A percentile compares a stretch with the other conserved stretches of the same genome.
These are phyloP conservation scores for Blastobotrys parvus DNA, from an alignment of 805 yeast genomes.

Conservation along the genomic window DNA sequence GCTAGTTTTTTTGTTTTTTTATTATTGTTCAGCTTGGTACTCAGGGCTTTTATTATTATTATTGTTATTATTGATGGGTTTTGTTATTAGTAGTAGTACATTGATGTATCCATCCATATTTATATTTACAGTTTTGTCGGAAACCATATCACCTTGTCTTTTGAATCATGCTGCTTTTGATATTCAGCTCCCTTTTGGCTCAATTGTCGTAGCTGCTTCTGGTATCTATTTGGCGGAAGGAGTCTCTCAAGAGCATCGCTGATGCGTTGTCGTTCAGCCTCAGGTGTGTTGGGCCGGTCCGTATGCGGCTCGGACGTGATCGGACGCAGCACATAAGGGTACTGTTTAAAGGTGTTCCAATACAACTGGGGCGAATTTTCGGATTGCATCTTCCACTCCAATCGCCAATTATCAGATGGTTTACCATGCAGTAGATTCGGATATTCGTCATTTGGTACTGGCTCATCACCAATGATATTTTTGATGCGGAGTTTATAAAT, in stretches of 20 bases:
- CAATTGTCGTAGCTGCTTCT: conserved; percentile 23
- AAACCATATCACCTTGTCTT: conserved; percentile 13
- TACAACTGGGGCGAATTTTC: conserved; percentile 13
- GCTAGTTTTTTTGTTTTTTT: too few relatives aligned
- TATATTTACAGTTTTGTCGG: conserved; percentile 6
- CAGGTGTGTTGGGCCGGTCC: conserved; percentile 17
- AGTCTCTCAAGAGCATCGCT: conserved; percentile 20
- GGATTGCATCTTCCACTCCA: conserved; percentile 28
- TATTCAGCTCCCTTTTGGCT: conserved; percentile 26
- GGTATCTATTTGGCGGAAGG: conserved; percentile 22
- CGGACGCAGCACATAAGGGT: conserved; percentile 4
- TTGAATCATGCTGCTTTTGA: conserved; percentile 6
- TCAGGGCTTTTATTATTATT: background rate
- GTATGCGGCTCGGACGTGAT: conserved; percentile 21
- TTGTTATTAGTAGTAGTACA: too few relatives aligned
- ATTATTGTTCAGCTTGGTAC: background rate
- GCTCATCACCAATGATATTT: conserved; percentile 16
- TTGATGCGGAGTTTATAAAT: conserved; percentile 17
- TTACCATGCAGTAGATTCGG: conserved; percentile 16
- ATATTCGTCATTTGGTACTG: conserved; percentile 21
- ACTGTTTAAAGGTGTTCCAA: conserved; percentile 15
- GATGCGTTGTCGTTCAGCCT: conserved; percentile 16
- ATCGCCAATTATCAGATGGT: conserved; percentile 16
- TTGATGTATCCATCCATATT: background rate
- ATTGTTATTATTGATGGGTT: background rate